Evolutionary conservation across 1,284 basidiomycete genomes (phyloP).

Genomic region (Retiboletus flavoniger): DNA sequence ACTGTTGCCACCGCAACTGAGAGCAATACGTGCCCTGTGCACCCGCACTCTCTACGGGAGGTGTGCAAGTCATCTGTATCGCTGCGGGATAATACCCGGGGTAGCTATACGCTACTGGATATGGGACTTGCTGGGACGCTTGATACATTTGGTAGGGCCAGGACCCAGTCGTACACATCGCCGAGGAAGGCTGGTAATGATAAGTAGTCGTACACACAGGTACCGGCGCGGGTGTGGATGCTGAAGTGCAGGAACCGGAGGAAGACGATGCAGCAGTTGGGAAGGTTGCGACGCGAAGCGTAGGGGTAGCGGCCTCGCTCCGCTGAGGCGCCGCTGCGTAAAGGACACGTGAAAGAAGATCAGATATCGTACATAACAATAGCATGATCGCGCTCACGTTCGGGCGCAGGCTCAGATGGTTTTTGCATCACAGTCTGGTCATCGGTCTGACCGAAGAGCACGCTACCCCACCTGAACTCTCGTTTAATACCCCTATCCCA

Average conservation of each 20-base stretch:
- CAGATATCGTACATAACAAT: background rate
- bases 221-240: slow-evolving; percentile 21
- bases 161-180: slow-evolving; percentile 28
- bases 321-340: slow-evolving; percentile 19
- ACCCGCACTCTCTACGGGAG: slow-evolving; percentile 16
- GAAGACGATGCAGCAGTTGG: slow-evolving; percentile 33
- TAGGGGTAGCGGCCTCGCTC: slow-evolving; percentile 11
- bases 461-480: slow-evolving; percentile 78
- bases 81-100: slow-evolving; percentile 19
- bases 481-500: slow-evolving; percentile 70
- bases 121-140: slow-evolving; percentile 17
- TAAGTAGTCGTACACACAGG: slow-evolving; percentile 26
- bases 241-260: slow-evolving; percentile 23
- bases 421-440: slow-evolving; percentile 59
- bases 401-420: slow-evolving; percentile 49
- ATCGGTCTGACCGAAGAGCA: slow-evolving; percentile 65
- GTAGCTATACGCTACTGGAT: slow-evolving; percentile 21
- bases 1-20: slow-evolving; percentile 43
- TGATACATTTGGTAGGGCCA: slow-evolving; percentile 35
- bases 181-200: slow-evolving; percentile 22
- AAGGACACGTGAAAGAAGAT: slow-evolving; percentile 4
- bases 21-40: slow-evolving; percentile 28
- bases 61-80: slow-evolving; percentile 12
- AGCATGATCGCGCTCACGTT: slow-evolving; percentile 32
- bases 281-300: slow-evolving; percentile 37